A percentile compares a stretch with the other conserved stretches of the same genome.
Evolutionary conservation across 352 stramenopile species (phyloP).

Genomic region (Globisporangium solare): DNA sequence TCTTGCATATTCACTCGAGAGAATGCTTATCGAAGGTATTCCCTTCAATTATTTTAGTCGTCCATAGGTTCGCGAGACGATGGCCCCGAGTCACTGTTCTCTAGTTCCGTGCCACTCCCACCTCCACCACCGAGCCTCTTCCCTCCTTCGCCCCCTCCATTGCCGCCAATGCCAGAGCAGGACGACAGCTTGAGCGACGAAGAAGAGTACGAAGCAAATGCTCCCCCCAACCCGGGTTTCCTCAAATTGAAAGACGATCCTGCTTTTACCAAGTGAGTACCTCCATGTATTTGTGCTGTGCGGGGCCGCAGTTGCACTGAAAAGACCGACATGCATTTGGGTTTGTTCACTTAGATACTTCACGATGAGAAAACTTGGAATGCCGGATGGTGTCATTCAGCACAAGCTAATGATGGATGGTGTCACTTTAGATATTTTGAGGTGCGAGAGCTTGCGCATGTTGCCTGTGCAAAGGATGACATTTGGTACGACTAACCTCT

Average conservation of each 20-base stretch:
- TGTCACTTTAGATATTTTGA: constrained; percentile 65
- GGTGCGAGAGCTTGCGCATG: constrained; percentile 28
- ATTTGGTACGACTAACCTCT: not conserved
- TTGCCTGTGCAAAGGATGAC: not conserved
- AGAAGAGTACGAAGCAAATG: constrained; percentile 32
- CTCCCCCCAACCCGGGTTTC: constrained; percentile 23
- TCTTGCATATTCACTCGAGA: not conserved
- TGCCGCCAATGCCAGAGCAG: constrained; percentile 28
- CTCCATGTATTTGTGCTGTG: not conserved
- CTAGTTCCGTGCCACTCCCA: constrained; percentile 33
- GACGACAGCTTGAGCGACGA: constrained; percentile 65
- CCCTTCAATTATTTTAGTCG: constrained; percentile 11
- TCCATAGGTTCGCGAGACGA: constrained; percentile 36
- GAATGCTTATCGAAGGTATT: not conserved
- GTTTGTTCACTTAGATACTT: constrained; percentile 58
- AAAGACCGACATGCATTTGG: not conserved
- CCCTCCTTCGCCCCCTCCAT: constrained; percentile 22
- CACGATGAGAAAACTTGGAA: constrained; percentile 77
- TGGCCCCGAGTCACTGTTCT: constrained; percentile 49
- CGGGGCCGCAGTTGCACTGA: not conserved
- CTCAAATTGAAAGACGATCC: constrained; percentile 83
- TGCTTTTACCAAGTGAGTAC: constrained; percentile 55
- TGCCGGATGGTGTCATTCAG: constrained; percentile 73
- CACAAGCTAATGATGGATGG: constrained; percentile 82
- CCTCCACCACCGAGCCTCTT: constrained; percentile 25